Percentiles rank a stretch among this genome's conserved stretches.
These are phyloP conservation scores for Trichopus zeylanicus DNA, from an alignment of 116 monocot genomes.

Conservation along the genomic window DNA sequence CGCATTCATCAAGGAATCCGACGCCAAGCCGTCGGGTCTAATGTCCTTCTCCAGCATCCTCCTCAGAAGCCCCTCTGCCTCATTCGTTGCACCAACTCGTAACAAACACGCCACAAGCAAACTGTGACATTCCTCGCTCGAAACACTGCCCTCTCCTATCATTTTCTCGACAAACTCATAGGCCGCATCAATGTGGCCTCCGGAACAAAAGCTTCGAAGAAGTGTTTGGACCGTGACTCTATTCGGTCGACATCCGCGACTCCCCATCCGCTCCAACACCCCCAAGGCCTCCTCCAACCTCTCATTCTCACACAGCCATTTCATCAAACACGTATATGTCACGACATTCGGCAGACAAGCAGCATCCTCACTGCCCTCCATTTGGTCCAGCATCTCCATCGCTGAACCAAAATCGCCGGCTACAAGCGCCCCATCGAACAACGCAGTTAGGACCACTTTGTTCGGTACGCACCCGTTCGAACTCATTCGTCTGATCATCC, in stretches of 20 bases:
- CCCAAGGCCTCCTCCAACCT: slow-evolving; percentile 25
- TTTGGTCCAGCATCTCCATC: slow-evolving; percentile 29
- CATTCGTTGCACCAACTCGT: slow-evolving; percentile 12
- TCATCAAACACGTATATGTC: slow-evolving; percentile 74
- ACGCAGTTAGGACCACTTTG: slow-evolving; percentile 40
- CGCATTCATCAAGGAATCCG: slow-evolving; percentile 42
- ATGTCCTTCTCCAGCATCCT: slow-evolving; percentile 44
- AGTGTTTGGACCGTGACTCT: slow-evolving; percentile 33
- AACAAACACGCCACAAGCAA: slow-evolving; percentile 43
- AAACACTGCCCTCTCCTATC: slow-evolving; percentile 17
- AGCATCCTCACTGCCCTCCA: slow-evolving; percentile 20
- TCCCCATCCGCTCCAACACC: slow-evolving; percentile 40
- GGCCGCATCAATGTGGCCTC: slow-evolving; percentile 14
- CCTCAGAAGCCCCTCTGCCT: slow-evolving; percentile 29
- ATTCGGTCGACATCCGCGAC: slow-evolving; percentile 26
- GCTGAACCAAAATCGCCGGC: slow-evolving; percentile 39
- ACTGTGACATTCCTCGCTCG: slow-evolving; percentile 40
- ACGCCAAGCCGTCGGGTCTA: slow-evolving; percentile 22
- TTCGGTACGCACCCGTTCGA: slow-evolving; percentile 31
- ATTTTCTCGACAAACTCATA: slow-evolving; percentile 34
- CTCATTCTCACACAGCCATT: slow-evolving; percentile 43
- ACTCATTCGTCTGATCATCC: slow-evolving; percentile 25
- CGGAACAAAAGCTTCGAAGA: slow-evolving; percentile 20
- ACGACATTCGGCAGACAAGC: slow-evolving; percentile 38
- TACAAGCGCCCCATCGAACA: slow-evolving; percentile 47